Conservation (phyloP, 306 rosid species). For the Cajanus cajan region DNA sequence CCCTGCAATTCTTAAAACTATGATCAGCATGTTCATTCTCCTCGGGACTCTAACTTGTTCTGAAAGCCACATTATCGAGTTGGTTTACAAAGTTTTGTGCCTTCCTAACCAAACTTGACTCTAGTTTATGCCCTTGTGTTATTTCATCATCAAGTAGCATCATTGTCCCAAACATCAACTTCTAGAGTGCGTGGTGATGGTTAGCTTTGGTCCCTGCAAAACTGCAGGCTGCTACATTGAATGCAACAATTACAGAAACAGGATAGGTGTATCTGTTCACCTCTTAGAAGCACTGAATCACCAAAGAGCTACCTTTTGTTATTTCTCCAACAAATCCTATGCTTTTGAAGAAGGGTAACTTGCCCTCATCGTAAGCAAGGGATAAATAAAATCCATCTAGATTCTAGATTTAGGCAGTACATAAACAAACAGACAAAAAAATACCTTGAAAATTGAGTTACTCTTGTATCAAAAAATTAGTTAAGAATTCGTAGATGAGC, state of each 20-base stretch:
- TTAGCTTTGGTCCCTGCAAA: not conserved
- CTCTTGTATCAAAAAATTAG: not conserved
- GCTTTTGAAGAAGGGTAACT: slow-evolving; percentile 2
- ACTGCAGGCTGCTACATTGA: not conserved
- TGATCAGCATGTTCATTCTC: no score
- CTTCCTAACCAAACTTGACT: not conserved
- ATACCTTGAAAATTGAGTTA: not conserved
- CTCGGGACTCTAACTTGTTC: no score
- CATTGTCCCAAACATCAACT: not conserved
- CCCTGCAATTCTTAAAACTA: no score
- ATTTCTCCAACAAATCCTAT: slow-evolving; percentile 56
- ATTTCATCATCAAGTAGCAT: not conserved
- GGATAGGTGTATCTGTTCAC: slow-evolving; percentile 39
- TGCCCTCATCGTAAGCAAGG: not conserved
- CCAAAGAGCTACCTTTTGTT: slow-evolving; percentile 52
- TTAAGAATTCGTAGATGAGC: not conserved
- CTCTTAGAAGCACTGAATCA: slow-evolving; percentile 54
- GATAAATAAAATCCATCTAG: not conserved
- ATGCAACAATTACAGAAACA: not conserved
- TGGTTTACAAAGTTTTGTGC: no score
- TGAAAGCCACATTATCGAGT: no score
- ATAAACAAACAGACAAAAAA: not conserved
- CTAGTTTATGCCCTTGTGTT: not conserved
- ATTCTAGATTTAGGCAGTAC: not conserved
- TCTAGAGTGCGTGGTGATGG: not conserved